Evolutionary conservation across 2,329 filamentous ascomycete species (phyloP).

Genomic region (Albophoma yamanashiensis): DNA sequence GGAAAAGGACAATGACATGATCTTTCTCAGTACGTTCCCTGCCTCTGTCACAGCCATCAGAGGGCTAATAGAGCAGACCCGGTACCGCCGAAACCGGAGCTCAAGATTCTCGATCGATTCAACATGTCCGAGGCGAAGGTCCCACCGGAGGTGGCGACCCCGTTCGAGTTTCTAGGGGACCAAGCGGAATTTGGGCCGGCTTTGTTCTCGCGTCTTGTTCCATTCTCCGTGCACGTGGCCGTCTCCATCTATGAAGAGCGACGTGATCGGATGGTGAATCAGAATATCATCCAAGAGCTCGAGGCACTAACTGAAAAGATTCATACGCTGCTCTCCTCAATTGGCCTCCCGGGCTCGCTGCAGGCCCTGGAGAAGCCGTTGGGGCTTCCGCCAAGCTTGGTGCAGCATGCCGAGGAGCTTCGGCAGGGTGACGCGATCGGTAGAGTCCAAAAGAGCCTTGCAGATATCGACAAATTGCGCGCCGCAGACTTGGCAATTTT

Average conservation of each 20-base stretch:
- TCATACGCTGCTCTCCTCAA: slow-evolving; percentile 65
- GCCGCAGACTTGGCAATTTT: slow-evolving; percentile 67
- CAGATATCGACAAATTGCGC: slow-evolving; percentile 86
- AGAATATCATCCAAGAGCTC: slow-evolving; percentile 74
- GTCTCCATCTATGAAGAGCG: slow-evolving; percentile 92
- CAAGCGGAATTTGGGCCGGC: slow-evolving; percentile 72
- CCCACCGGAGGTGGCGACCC: slow-evolving; percentile 72
- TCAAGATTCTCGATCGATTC: slow-evolving; percentile 75
- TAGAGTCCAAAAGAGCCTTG: slow-evolving; percentile 66
- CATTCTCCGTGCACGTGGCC: slow-evolving; percentile 90
- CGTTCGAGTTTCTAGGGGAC: slow-evolving; percentile 70
- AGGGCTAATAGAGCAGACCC: slow-evolving; percentile 40
- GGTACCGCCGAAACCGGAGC: slow-evolving; percentile 79
- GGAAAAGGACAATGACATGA: slow-evolving; percentile 93
- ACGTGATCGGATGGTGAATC: slow-evolving; percentile 81
- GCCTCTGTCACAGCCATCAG: neutral
- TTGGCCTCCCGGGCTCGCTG: slow-evolving; percentile 84
- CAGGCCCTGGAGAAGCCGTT: slow-evolving; percentile 93
- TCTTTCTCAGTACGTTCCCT: slow-evolving; percentile 62
- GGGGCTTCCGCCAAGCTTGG: slow-evolving; percentile 72
- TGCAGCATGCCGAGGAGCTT: slow-evolving; percentile 89
- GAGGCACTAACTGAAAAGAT: slow-evolving; percentile 72
- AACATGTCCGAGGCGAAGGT: slow-evolving; percentile 76
- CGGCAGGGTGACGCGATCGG: slow-evolving; percentile 80
- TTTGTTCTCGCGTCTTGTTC: slow-evolving; percentile 83